Conservation (phyloP, 352 stramenopile genomes). For the Pythium utonaiense region DNA sequence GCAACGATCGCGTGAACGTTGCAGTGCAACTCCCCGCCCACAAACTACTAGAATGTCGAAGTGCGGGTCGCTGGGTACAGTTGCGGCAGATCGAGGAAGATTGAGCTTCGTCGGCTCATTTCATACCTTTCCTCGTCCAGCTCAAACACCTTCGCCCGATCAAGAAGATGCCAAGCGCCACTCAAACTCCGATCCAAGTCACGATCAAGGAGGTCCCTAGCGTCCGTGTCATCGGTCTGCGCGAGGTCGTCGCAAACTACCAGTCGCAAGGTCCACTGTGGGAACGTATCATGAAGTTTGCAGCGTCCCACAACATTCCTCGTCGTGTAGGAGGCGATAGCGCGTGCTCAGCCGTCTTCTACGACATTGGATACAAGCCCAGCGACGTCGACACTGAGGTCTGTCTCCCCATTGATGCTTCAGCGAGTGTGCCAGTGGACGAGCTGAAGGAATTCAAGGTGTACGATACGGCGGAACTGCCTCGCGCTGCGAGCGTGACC, state of each 20-base stretch:
- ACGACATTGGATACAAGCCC: slow-evolving; percentile 30
- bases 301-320: slow-evolving; percentile 18
- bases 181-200: background rate
- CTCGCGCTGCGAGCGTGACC: slow-evolving; percentile 30
- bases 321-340: slow-evolving; percentile 2
- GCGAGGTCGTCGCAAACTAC: slow-evolving; percentile 41
- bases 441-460: slow-evolving; percentile 23
- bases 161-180: background rate
- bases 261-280: slow-evolving; percentile 40
- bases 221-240: slow-evolving; percentile 35
- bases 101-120: no score
- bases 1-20: slow-evolving; percentile 3
- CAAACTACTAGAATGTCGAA: no score
- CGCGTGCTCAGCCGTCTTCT: slow-evolving; percentile 41
- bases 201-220: slow-evolving; percentile 28
- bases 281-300: slow-evolving; percentile 30
- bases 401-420: slow-evolving; percentile 33
- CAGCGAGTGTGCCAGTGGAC: slow-evolving; percentile 16
- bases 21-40: no score
- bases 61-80: no score
- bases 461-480: slow-evolving; percentile 19
- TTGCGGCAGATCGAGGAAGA: no score
- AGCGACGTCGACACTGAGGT: slow-evolving; percentile 53
- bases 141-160: background rate
- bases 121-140: background rate